phyloP scores from a whole-genome alignment of 257 asterid genomes.

The Solanum appendiculatum region DNA sequence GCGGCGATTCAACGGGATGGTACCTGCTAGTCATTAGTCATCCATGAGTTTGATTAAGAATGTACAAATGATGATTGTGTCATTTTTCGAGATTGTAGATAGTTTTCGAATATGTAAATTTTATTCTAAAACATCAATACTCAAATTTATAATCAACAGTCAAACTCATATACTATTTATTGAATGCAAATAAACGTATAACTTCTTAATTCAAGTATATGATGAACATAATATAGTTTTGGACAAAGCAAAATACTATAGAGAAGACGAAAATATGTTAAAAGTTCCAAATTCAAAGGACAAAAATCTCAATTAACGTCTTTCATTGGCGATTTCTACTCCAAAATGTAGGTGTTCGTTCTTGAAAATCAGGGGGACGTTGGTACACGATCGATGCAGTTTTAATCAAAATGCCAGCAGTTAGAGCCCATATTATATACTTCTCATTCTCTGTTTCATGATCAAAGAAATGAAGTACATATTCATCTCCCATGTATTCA shows the following conservation, averaged over 20 bases:
- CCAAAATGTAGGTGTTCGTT: conserved; percentile 63
- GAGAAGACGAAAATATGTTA: not conserved
- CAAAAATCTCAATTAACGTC: not conserved
- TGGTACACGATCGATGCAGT: conserved; percentile 58
- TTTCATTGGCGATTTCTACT: conserved; percentile 27
- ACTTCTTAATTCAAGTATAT: too few species aligned
- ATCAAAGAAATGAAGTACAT: conserved; percentile 68
- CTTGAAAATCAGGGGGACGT: conserved; percentile 44
- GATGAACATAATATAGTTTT: not conserved
- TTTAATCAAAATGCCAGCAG: conserved; percentile 70
- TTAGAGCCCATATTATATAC: conserved; percentile 67
- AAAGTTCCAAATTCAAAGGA: not conserved
- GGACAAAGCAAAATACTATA: not conserved
- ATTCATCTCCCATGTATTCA: conserved; percentile 53
- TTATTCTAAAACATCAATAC: too few species aligned
- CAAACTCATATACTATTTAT: too few species aligned
- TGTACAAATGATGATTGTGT: not conserved
- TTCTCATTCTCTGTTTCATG: conserved; percentile 23
- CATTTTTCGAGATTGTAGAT: too few species aligned
- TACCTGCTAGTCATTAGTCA: not conserved
- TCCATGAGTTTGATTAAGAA: too few species aligned
- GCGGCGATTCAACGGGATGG: not conserved
- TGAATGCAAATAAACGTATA: too few species aligned
- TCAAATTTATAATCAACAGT: too few species aligned
- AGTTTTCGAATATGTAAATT: too few species aligned